Percentiles rank a stretch among this genome's conserved stretches.
Evolutionary conservation across 176 grass and related monocot genomes (phyloP).

Genomic region (Leersia perrieri): DNA sequence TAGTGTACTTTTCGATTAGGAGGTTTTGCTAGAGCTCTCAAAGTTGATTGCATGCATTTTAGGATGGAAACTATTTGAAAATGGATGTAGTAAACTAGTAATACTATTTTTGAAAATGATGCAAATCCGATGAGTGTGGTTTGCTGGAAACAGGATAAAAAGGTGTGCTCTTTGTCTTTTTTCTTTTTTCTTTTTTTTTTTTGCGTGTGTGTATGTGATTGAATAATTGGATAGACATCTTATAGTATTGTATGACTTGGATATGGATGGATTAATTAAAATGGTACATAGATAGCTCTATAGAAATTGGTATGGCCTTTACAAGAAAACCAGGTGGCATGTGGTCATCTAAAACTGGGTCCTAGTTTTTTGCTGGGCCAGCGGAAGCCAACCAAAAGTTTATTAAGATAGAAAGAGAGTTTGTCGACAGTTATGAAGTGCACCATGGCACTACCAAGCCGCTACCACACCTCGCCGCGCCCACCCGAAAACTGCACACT

Average conservation of each 20-base stretch:
- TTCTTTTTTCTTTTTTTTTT: neutral
- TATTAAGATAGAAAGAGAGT: too few species aligned
- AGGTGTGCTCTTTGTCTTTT: neutral
- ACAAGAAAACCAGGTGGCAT: neutral
- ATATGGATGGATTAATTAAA: neutral
- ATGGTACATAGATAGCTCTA: neutral
- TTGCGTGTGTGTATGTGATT: too few species aligned
- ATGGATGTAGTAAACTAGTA: neutral
- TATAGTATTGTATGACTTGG: neutral
- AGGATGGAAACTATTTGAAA: neutral
- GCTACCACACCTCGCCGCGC: too few species aligned
- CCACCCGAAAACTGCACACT: too few species aligned
- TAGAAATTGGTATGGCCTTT: neutral
- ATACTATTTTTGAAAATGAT: neutral
- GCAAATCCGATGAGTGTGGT: neutral
- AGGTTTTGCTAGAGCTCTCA: neutral
- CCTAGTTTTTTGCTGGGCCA: too few species aligned
- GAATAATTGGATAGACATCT: neutral
- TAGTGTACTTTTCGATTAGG: conserved; percentile 1
- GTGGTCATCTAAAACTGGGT: neutral
- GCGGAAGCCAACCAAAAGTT: too few species aligned
- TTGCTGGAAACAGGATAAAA: neutral
- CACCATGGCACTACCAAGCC: too few species aligned
- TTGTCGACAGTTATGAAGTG: too few species aligned
- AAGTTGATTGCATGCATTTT: neutral